Conservation (phyloP, 2,329 filamentous ascomycete genomes). For the Fusarium odoratissimum region DNA sequence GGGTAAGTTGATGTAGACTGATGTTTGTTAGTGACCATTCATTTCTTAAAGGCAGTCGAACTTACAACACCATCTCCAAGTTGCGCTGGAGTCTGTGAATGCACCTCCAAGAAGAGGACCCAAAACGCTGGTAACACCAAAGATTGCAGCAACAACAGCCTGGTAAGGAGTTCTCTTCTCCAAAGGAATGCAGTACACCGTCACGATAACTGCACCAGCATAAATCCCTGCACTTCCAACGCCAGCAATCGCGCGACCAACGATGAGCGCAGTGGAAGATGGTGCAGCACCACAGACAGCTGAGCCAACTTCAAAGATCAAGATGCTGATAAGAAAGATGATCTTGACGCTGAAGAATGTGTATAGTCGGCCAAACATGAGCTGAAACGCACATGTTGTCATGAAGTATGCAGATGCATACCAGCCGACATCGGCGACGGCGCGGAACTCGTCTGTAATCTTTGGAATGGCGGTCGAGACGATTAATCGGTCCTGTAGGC, state of each 20-base stretch:
- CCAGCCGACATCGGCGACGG: constrained; percentile 62
- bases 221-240: constrained; percentile 55
- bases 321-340: constrained; percentile 53
- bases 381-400: constrained; percentile 53
- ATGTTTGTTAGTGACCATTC: neutral
- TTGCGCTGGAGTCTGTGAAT: constrained; percentile 32
- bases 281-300: constrained; percentile 55
- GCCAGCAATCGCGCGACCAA: constrained; percentile 57
- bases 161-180: constrained; percentile 39
- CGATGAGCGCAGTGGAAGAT: constrained; percentile 16
- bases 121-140: constrained; percentile 44
- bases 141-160: constrained; percentile 43
- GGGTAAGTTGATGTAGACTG: constrained; percentile 7
- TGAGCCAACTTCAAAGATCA: constrained; percentile 61
- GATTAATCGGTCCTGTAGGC: constrained; percentile 44
- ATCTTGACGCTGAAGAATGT: constrained; percentile 59
- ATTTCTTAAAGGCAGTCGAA: neutral
- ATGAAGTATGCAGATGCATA: constrained; percentile 63
- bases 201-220: constrained; percentile 7
- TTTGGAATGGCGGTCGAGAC: constrained; percentile 62
- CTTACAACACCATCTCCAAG: constrained; percentile 14
- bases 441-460: constrained; percentile 60
- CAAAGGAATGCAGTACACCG: constrained; percentile 49
- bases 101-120: constrained; percentile 46
- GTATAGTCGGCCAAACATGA: constrained; percentile 55